Conservation (phyloP, 1,284 basidiomycete species). For the Puccinia hordei region DNA sequence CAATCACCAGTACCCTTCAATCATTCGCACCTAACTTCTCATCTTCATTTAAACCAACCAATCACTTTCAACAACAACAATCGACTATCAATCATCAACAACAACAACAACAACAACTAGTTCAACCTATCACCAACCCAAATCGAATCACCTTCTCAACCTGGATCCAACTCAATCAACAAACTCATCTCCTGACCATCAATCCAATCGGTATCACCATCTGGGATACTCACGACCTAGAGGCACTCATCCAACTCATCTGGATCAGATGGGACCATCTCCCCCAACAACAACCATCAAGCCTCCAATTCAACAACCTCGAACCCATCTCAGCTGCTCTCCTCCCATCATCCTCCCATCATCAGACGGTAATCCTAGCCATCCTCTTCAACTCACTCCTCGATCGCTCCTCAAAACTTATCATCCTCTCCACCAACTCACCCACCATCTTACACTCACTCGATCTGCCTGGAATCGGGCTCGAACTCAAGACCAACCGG, state of each 20-base stretch:
- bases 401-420: slow-evolving; percentile 15
- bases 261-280: slow-evolving; percentile 31
- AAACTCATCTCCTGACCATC: too few species aligned
- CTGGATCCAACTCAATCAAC: too few species aligned
- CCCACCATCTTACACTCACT: slow-evolving; percentile 4
- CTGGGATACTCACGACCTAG: too few species aligned
- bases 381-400: slow-evolving; percentile 38
- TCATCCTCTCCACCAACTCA: slow-evolving; percentile 8
- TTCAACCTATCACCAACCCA: too few species aligned
- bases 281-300: not conserved
- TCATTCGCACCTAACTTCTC: too few species aligned
- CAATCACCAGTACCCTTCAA: too few species aligned
- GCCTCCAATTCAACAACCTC: not conserved
- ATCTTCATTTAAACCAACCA: too few species aligned
- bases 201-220: too few species aligned
- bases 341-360: slow-evolving; percentile 7
- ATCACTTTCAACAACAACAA: too few species aligned
- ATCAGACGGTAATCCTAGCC: not conserved
- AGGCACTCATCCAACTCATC: slow-evolving; percentile 18
- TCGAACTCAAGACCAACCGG: slow-evolving; percentile 26
- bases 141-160: too few species aligned
- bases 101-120: too few species aligned
- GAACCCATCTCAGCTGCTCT: slow-evolving; percentile 41
- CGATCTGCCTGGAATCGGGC: slow-evolving; percentile 17
- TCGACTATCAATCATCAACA: too few species aligned